Base-by-base conservation (phyloP, 164 flowering plant species). In the Malania oleifera region DNA sequence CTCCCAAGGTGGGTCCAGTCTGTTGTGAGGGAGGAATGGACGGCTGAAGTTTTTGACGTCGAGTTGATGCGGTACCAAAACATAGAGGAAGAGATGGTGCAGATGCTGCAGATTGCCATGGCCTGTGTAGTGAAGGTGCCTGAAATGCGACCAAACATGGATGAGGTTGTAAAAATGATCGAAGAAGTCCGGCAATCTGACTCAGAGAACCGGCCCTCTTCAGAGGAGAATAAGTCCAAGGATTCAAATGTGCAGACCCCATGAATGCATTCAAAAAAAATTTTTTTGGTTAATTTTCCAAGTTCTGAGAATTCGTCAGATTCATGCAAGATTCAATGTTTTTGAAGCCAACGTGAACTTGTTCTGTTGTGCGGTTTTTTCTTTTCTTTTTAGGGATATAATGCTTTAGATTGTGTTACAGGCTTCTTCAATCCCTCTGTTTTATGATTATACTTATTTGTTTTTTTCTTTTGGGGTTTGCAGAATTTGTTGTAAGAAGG, bases 1-100 rank as follows among this genome's bases (percentile, higher is more conserved):
- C 76, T 82, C 8, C 85, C 85, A 5, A 72, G 82, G 62, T 82
- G 87, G 87, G 87, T 82, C 10, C 82, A 77, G 61, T 82, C 87
- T 1, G 87, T 82, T 15, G 87, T 82, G 0, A 48, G 87, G 41
- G 87, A 82, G 59, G 87, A 82, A 56, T 82, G 87, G 87, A 82
- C 87, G 10, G 77, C 83, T 14, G 87, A 82, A 65, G 87, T 82
- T 25, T 82, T 82, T 46, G 87, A 82, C 34, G 66, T 67, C 1
- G 85, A 82, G 74, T 58, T 82, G 44, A 63, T 76, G 75, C 74
- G 66, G 67, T 70, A 55, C 59, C 74, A 60, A 17, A 76, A 78
- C 58, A 66, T 68, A 6, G 87, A 82, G 73, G 87, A 82, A 52
- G 87, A 82, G 65, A 64, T 82, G 76, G 85, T 82, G 29, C 83